Conservation (phyloP, 495 filamentous ascomycete genomes). For the Penicillium soppii region DNA sequence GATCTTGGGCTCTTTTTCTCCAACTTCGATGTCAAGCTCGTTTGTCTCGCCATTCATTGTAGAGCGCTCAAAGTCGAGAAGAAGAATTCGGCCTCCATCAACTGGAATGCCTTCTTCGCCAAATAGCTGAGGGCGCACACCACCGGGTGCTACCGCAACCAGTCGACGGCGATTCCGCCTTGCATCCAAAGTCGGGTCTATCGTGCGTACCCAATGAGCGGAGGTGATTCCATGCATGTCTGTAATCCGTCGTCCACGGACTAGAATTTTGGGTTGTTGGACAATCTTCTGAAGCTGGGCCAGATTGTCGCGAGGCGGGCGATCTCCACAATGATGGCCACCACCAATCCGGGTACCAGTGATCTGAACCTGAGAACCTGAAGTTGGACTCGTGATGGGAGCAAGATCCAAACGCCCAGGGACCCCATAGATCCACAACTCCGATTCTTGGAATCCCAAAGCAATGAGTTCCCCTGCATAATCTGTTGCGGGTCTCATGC, state of each 20-base stretch:
- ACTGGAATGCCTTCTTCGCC: constrained; percentile 77
- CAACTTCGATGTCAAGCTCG: constrained; percentile 71
- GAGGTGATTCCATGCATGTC: constrained; percentile 45
- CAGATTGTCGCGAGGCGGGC: constrained; percentile 25
- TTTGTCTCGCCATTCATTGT: constrained; percentile 51
- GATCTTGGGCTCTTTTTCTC: constrained; percentile 63
- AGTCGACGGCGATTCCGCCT: constrained; percentile 43
- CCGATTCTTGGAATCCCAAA: constrained; percentile 69
- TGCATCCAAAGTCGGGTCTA: constrained; percentile 4
- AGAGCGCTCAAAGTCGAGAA: constrained; percentile 73
- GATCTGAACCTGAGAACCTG: constrained; percentile 1
- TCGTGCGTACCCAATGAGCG: constrained; percentile 39
- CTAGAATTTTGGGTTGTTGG: constrained; percentile 33
- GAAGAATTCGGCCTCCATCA: constrained; percentile 76
- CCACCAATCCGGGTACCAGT: constrained; percentile 15
- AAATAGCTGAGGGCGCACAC: constrained; percentile 57
- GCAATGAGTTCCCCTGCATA: constrained; percentile 71
- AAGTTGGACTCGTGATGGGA: constrained; percentile 15
- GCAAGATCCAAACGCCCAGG: constrained; percentile 68
- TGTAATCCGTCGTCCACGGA: constrained; percentile 37
- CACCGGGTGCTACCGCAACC: constrained; percentile 73
- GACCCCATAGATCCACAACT: constrained; percentile 79
- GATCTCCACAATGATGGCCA: constrained; percentile 16
- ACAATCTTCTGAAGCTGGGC: constrained; percentile 34
- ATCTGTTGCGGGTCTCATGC: constrained; percentile 67